A percentile compares a stretch with the other conserved stretches of the same genome.
Conservation (phyloP, 2,329 filamentous ascomycete species). For the Stylonectria norvegica region DNA sequence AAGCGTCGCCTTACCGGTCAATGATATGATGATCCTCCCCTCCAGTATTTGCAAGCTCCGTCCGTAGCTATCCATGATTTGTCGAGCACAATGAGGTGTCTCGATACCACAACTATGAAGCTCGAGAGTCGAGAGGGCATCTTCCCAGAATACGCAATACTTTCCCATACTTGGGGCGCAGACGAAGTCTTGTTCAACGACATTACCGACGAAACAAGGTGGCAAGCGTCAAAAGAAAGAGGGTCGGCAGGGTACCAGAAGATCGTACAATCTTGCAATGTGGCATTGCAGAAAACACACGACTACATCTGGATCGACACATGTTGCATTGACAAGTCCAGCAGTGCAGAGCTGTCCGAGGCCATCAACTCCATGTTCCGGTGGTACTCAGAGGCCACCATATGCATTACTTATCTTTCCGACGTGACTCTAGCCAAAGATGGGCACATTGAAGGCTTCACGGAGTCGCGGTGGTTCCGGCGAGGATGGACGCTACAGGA, state of each 20-base stretch:
- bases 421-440: slow-evolving; percentile 18
- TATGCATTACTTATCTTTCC: slow-evolving; percentile 23
- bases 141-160: slow-evolving; percentile 22
- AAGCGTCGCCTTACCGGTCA: neutral
- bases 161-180: slow-evolving; percentile 27
- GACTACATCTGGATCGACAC: slow-evolving; percentile 26
- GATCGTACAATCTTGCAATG: slow-evolving; percentile 21
- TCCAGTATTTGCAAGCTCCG: neutral
- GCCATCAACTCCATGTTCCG: slow-evolving; percentile 27
- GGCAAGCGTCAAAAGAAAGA: slow-evolving; percentile 17
- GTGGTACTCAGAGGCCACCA: slow-evolving; percentile 21
- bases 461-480: slow-evolving; percentile 23
- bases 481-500: slow-evolving; percentile 27
- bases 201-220: slow-evolving; percentile 17
- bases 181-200: slow-evolving; percentile 25
- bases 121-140: slow-evolving; percentile 18
- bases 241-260: slow-evolving; percentile 22
- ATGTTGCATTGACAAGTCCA: slow-evolving; percentile 27
- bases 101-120: slow-evolving; percentile 27
- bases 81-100: slow-evolving; percentile 21
- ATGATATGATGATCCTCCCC: too few relatives aligned
- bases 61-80: neutral
- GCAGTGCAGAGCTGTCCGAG: slow-evolving; percentile 25
- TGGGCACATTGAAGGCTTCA: slow-evolving; percentile 15
- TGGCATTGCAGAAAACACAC: slow-evolving; percentile 19